These are phyloP conservation scores for Tagetes patula DNA, from an alignment of 129 eudicot species.

Conservation along the genomic window DNA sequence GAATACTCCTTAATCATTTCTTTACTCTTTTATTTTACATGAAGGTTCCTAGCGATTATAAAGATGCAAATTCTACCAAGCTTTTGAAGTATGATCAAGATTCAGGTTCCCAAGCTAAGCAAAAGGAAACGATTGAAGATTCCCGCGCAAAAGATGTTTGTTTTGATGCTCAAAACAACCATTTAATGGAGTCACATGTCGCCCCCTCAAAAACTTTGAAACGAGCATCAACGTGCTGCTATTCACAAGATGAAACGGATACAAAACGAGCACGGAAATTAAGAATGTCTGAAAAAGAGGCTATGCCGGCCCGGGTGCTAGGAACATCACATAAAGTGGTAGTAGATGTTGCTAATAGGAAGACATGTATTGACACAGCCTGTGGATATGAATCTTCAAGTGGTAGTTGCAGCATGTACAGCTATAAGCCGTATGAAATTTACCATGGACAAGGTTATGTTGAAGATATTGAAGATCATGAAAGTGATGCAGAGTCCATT, in stretches of 20 bases:
- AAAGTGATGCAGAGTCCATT: conserved; percentile 74
- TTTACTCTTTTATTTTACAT: neutral
- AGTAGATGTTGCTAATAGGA: conserved; percentile 44
- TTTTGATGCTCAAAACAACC: conserved; percentile 22
- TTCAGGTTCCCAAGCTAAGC: neutral
- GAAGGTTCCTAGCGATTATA: conserved; percentile 15
- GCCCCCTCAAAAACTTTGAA: conserved; percentile 39
- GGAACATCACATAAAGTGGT: conserved; percentile 21
- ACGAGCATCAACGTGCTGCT: conserved; percentile 36
- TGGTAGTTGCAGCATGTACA: conserved; percentile 61
- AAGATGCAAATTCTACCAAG: conserved; percentile 8
- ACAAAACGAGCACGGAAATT: conserved; percentile 4
- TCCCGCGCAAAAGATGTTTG: conserved; percentile 17
- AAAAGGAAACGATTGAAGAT: conserved; percentile 20
- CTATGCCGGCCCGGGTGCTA: conserved; percentile 22
- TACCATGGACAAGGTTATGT: conserved; percentile 30
- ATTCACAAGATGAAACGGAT: conserved; percentile 29
- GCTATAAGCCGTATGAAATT: conserved; percentile 31
- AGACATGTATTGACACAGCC: conserved; percentile 32
- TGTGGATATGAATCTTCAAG: conserved; percentile 44
- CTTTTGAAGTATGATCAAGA: conserved; percentile 10
- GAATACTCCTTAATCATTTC: neutral
- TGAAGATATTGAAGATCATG: conserved; percentile 42
- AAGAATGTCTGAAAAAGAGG: conserved; percentile 32
- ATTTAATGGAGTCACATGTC: conserved; percentile 26